phyloP scores from a whole-genome alignment of 164 flowering plant genomes.

The Brasenia schreberi region DNA sequence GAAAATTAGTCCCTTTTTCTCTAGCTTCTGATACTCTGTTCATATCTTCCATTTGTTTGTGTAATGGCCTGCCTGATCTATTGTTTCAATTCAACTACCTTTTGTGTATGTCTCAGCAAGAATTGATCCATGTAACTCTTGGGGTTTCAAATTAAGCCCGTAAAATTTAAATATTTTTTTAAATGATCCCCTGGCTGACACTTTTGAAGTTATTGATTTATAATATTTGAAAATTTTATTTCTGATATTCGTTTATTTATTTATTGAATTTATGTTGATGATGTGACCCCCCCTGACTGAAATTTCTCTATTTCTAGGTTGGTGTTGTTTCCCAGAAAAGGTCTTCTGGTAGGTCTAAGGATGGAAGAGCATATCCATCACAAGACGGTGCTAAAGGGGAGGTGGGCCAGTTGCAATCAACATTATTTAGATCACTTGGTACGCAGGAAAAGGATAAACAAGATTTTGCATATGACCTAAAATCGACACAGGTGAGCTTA shows the following conservation, averaged over 20 bases:
- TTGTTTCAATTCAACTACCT: too few relatives aligned
- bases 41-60: too few relatives aligned
- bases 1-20: too few relatives aligned
- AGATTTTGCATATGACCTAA: slow-evolving; percentile 28
- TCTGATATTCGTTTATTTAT: neutral
- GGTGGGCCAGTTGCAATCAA: slow-evolving; percentile 22
- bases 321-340: slow-evolving; percentile 27
- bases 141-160: neutral
- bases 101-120: too few relatives aligned
- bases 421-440: slow-evolving; percentile 36
- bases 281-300: neutral
- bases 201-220: too few relatives aligned
- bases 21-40: too few relatives aligned
- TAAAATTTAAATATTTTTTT: too few relatives aligned
- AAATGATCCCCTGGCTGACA: neutral
- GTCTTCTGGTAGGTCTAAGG: slow-evolving; percentile 22
- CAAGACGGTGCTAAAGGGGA: slow-evolving; percentile 22
- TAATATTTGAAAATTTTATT: too few relatives aligned
- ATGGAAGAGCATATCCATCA: slow-evolving; percentile 16
- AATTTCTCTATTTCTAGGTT: slow-evolving; percentile 11
- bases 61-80: too few relatives aligned
- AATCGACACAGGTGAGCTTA: slow-evolving; percentile 53
- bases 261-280: neutral
- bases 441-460: slow-evolving; percentile 41
- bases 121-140: neutral